These are phyloP conservation scores for Eucalyptus cloeziana DNA, from an alignment of 345 rosid genomes.

Conservation along the genomic window DNA sequence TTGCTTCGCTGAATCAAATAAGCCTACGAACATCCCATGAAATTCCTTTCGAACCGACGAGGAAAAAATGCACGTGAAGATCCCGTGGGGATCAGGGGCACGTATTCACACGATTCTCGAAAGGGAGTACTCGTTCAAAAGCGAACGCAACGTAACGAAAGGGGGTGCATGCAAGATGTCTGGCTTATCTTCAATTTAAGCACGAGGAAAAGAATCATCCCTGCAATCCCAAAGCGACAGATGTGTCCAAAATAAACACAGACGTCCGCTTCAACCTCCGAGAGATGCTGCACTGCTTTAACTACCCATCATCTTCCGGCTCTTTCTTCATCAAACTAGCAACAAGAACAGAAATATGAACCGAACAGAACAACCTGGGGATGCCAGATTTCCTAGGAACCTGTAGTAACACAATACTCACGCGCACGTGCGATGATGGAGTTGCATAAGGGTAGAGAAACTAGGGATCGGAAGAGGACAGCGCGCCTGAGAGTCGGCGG, in stretches of 20 bases:
- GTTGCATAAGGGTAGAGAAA: not conserved
- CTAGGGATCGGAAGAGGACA: not conserved
- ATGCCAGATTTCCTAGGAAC: not conserved
- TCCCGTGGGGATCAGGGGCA: not conserved
- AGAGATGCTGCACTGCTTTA: not conserved
- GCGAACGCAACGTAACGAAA: not conserved
- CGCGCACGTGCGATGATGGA: not conserved
- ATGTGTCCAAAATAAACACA: not conserved
- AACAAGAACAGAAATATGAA: not conserved
- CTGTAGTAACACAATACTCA: not conserved
- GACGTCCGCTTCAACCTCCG: constrained; percentile 23
- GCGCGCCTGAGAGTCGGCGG: not conserved
- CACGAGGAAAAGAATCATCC: not conserved
- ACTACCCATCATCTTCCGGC: not conserved
- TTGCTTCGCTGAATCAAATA: not conserved
- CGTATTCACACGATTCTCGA: not conserved
- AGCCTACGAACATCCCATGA: not conserved
- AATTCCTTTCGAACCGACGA: not conserved
- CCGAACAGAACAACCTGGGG: not conserved
- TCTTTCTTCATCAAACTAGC: not conserved
- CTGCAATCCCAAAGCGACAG: not conserved
- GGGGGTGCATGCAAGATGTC: not conserved
- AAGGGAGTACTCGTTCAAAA: not conserved
- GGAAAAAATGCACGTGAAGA: not conserved
- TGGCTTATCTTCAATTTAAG: not conserved